A percentile compares a stretch with the other conserved stretches of the same genome.
phyloP scores from a whole-genome alignment of 345 rosid species.

The Erodium maritimum region DNA sequence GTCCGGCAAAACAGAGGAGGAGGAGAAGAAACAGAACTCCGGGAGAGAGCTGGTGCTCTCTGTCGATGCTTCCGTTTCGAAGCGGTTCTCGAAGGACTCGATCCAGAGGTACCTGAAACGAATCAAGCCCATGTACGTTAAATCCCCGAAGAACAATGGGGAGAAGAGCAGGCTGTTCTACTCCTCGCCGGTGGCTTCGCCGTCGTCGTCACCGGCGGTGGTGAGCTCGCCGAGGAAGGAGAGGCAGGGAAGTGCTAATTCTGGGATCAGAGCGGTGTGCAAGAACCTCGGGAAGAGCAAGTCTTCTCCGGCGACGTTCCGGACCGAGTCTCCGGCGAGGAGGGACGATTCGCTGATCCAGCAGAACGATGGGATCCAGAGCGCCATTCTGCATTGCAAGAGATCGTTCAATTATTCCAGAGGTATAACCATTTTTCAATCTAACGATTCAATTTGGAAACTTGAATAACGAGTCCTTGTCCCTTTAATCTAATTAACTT shows the following conservation, averaged over 20 bases:
- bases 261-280: constrained; percentile 29
- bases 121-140: constrained; percentile 64
- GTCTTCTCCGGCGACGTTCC: constrained; percentile 42
- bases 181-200: constrained; percentile 1
- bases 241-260: constrained; percentile 12
- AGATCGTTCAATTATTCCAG: constrained; percentile 47
- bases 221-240: constrained; percentile 29
- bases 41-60: constrained; percentile 16
- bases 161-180: constrained; percentile 11
- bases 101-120: constrained; percentile 46
- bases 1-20: constrained; percentile 38
- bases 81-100: constrained; percentile 38
- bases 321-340: constrained; percentile 41
- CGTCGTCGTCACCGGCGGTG: constrained; percentile 15
- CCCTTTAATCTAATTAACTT: background rate
- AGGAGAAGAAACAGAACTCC: constrained; percentile 11
- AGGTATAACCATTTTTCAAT: background rate
- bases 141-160: constrained; percentile 28
- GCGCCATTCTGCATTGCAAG: constrained; percentile 96
- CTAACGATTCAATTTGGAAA: background rate
- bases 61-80: constrained; percentile 21
- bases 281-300: constrained; percentile 65
- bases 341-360: constrained; percentile 76
- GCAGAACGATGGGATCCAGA: constrained; percentile 86
- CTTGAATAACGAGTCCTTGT: background rate